Conservation (phyloP, 257 asterid species). For the Capsicum rhomboideum region DNA sequence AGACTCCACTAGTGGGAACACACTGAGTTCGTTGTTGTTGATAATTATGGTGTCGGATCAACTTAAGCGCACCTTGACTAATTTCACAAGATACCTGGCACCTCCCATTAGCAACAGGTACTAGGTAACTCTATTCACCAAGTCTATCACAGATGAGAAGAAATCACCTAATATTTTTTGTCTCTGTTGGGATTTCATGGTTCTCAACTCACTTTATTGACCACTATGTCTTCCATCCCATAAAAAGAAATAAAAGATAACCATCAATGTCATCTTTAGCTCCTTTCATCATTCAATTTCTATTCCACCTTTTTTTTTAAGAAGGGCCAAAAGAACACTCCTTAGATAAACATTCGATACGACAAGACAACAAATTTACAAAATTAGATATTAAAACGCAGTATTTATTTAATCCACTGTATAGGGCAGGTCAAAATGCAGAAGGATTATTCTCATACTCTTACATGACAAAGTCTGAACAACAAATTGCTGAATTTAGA, state of each 20-base stretch:
- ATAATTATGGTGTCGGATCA: background rate
- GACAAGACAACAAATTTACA: background rate
- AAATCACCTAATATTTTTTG: too few relatives aligned
- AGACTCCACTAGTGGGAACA: too few relatives aligned
- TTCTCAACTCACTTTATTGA: background rate
- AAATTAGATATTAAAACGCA: background rate
- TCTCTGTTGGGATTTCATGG: too few relatives aligned
- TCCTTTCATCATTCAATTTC: background rate
- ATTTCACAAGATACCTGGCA: background rate
- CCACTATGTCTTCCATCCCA: background rate
- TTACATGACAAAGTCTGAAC: background rate
- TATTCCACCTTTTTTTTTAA: background rate
- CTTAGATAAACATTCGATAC: background rate
- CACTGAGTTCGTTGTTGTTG: too few relatives aligned
- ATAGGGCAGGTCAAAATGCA: background rate
- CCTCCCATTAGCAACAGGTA: background rate
- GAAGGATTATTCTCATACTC: background rate
- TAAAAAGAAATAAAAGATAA: background rate
- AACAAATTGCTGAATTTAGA: background rate
- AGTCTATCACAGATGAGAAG: too few relatives aligned
- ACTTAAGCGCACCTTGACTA: background rate
- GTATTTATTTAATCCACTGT: background rate
- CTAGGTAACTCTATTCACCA: too few relatives aligned
- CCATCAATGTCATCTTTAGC: background rate
- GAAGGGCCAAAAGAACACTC: background rate